Evolutionary conservation across 225 moss, liverwort and hornwort species (phyloP).

Genomic region (Sphagnum contortum): DNA sequence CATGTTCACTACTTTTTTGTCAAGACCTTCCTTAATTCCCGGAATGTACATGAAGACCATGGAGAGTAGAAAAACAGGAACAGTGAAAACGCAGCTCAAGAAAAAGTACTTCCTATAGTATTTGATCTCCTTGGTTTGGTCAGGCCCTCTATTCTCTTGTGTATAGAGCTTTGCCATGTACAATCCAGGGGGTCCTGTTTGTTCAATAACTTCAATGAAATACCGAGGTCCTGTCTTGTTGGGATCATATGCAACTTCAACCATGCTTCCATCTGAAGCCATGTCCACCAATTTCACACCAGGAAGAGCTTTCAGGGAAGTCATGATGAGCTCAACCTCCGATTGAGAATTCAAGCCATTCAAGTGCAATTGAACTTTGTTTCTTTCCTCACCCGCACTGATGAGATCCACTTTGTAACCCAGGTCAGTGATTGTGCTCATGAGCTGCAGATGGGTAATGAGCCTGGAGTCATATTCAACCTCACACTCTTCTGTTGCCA

Average conservation of each 20-base stretch:
- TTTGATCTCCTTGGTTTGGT: conserved; percentile 51
- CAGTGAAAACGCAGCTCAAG: conserved; percentile 90
- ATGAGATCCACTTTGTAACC: conserved; percentile 78
- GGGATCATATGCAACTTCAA: conserved; percentile 63
- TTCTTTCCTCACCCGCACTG: conserved; percentile 79
- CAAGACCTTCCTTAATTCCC: conserved; percentile 56
- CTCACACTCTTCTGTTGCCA: conserved; percentile 85
- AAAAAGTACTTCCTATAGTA: conserved; percentile 55
- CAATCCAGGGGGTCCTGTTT: conserved; percentile 31
- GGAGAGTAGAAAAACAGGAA: conserved; percentile 74
- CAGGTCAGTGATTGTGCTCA: conserved; percentile 59
- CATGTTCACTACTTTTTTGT: conserved; percentile 53
- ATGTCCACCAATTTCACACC: conserved; percentile 80
- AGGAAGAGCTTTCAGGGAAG: conserved; percentile 56
- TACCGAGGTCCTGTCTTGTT: conserved; percentile 70
- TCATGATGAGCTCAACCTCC: conserved; percentile 50
- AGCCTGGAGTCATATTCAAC: conserved; percentile 62
- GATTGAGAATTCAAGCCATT: conserved; percentile 40
- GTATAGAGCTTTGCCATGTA: conserved; percentile 56
- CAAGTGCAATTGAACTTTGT: conserved; percentile 63
- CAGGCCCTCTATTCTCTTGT: conserved; percentile 48
- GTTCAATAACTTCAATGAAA: conserved; percentile 75
- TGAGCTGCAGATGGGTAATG: conserved; percentile 39
- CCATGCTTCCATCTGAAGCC: conserved; percentile 37
- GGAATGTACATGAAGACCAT: conserved; percentile 94